phyloP scores from a whole-genome alignment of 225 moss, liverwort and hornwort species.

The Rhytidiadelphus loreus region DNA sequence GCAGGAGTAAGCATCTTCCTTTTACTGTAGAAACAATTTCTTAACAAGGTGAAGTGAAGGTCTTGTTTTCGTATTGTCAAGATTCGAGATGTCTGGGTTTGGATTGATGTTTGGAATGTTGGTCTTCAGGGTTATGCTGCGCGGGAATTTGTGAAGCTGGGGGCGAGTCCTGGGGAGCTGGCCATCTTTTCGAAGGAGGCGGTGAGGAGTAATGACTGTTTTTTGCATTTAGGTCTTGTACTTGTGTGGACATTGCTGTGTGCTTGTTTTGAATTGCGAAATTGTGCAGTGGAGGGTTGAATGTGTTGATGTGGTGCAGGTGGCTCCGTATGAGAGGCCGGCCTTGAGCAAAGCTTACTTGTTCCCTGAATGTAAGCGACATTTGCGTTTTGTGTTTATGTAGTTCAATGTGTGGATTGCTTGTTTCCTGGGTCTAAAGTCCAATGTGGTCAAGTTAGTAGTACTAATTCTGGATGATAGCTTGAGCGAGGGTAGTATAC shows the following conservation, averaged over 20 bases:
- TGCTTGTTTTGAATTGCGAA: not conserved
- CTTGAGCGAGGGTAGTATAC: not conserved
- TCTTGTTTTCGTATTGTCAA: not conserved
- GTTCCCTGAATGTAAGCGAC: conserved; percentile 39
- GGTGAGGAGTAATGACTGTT: not conserved
- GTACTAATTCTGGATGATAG: not conserved
- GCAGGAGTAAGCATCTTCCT: conserved; percentile 23
- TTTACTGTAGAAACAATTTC: not conserved
- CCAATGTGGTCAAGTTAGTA: not conserved
- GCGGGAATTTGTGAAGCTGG: conserved; percentile 46
- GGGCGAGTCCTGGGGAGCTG: conserved; percentile 35
- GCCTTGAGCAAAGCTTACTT: conserved; percentile 51
- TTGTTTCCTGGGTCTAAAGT: not conserved
- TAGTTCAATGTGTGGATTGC: not conserved
- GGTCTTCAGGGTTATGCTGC: conserved; percentile 42
- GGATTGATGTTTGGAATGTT: not conserved
- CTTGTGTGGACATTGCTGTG: not conserved
- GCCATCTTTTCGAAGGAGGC: conserved; percentile 42
- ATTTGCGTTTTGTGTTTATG: not conserved
- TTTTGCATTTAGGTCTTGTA: not conserved
- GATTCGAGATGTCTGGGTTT: not conserved
- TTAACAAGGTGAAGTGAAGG: not conserved
- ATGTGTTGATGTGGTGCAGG: conserved; percentile 3
- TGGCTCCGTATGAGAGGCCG: conserved; percentile 42
- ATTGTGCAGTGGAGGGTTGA: not conserved